These are phyloP conservation scores for Chrysochromulina parva DNA, from an alignment of 78 protist species.

Conservation along the genomic window DNA sequence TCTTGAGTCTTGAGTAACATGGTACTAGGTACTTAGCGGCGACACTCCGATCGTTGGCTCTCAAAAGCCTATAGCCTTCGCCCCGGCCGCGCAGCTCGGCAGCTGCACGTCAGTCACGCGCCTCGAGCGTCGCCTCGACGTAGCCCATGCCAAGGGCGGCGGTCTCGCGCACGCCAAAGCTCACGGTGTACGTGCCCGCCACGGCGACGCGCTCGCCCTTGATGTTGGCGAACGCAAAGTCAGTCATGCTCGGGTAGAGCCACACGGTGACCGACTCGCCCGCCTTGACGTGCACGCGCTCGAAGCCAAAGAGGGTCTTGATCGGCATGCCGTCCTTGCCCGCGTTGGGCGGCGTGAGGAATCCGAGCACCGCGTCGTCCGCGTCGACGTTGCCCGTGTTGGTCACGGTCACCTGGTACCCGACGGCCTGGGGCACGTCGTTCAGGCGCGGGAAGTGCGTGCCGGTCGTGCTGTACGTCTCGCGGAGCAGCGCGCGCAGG, in stretches of 20 bases:
- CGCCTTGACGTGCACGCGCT: conserved; percentile 20
- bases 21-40: too few relatives aligned
- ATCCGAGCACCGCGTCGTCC: conserved; percentile 7
- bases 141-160: too few relatives aligned
- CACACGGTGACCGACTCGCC: not conserved
- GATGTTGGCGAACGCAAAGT: not conserved
- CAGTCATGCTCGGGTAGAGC: not conserved
- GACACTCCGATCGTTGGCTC: too few relatives aligned
- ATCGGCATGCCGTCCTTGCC: not conserved
- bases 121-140: too few relatives aligned
- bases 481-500: not conserved
- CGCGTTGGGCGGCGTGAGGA: not conserved
- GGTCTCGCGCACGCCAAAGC: not conserved
- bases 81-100: too few relatives aligned
- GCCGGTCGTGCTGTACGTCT: too few relatives aligned
- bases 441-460: too few relatives aligned
- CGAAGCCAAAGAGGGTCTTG: not conserved
- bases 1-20: too few relatives aligned
- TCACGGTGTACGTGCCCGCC: not conserved
- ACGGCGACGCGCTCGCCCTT: not conserved
- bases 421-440: too few relatives aligned
- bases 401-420: not conserved
- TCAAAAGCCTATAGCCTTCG: too few relatives aligned
- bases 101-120: too few relatives aligned
- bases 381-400: not conserved